Evolutionary conservation across 352 stramenopile genomes (phyloP).

Genomic region (Phytophthora nicotianae): DNA sequence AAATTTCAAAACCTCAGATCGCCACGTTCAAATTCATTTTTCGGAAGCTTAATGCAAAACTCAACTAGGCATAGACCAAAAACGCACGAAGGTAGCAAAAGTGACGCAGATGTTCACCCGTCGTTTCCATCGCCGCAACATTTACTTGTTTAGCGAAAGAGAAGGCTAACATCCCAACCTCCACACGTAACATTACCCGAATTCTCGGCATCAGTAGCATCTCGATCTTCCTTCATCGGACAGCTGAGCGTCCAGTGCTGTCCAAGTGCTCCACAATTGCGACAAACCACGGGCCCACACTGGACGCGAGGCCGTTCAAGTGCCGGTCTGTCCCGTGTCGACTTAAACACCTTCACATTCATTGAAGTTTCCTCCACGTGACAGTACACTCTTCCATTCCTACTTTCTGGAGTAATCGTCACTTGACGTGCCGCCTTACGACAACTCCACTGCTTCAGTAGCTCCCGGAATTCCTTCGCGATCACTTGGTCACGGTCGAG

Average conservation of each 20-base stretch:
- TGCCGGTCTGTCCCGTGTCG: conserved; percentile 16
- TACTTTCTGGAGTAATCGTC: conserved; percentile 20
- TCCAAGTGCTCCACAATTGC: conserved; percentile 5
- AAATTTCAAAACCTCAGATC: background rate
- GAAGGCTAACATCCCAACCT: too few relatives aligned
- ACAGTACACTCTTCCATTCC: conserved; percentile 18
- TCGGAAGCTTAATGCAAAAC: background rate
- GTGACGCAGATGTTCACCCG: background rate
- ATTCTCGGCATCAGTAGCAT: background rate
- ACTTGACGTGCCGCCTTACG: conserved; percentile 20
- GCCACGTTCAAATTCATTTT: background rate
- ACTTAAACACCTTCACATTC: background rate
- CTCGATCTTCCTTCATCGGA: background rate
- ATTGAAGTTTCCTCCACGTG: conserved; percentile 23
- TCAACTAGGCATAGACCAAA: background rate
- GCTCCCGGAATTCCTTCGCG: conserved; percentile 26
- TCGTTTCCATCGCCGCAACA: conserved; percentile 1
- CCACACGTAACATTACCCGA: background rate
- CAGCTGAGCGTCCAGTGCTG: background rate
- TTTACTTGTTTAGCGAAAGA: too few relatives aligned
- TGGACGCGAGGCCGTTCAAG: background rate
- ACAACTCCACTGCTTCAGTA: conserved; percentile 32
- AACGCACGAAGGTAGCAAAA: conserved; percentile 4
- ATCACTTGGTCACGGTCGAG: conserved; percentile 26
- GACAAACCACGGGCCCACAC: background rate